These are phyloP conservation scores for Mycena polygramma DNA, from an alignment of 768 basidiomycete genomes.

Conservation along the genomic window DNA sequence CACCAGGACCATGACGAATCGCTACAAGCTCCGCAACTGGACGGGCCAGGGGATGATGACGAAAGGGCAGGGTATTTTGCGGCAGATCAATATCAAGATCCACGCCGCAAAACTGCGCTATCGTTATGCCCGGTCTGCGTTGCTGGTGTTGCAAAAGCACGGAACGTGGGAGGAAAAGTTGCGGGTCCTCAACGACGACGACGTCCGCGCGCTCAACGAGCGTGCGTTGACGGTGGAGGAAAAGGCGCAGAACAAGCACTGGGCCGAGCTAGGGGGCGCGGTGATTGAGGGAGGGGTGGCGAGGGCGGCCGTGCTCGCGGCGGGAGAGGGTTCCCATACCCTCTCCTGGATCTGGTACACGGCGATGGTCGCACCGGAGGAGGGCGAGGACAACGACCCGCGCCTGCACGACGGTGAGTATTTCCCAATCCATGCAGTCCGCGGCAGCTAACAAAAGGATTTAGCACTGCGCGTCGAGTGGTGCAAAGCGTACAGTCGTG, in stretches of 20 bases:
- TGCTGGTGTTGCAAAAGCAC: too few relatives aligned
- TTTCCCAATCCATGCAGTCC: neutral
- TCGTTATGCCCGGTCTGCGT: too few relatives aligned
- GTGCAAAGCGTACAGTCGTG: conserved; percentile 24
- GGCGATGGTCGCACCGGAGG: neutral
- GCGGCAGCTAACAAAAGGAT: neutral
- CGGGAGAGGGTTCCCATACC: neutral
- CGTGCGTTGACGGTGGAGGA: conserved; percentile 1
- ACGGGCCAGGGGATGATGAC: too few relatives aligned
- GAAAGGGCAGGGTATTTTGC: too few relatives aligned
- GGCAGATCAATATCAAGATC: too few relatives aligned
- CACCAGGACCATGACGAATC: too few relatives aligned
- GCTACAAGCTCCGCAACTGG: too few relatives aligned
- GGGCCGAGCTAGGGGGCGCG: conserved; percentile 2
- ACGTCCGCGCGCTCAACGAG: neutral
- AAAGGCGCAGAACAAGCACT: neutral
- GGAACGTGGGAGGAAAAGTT: too few relatives aligned
- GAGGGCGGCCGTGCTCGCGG: neutral
- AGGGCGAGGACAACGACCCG: neutral
- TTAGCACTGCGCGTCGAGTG: conserved; percentile 12
- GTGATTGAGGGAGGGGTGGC: conserved; percentile 2
- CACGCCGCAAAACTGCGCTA: too few relatives aligned
- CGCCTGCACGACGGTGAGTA: conserved; percentile 13
- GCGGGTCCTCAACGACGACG: too few relatives aligned
- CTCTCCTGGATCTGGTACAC: conserved; percentile 1